Base-by-base conservation (phyloP, 2,329 filamentous ascomycete genomes). In the Paramyrothecium sp. region DNA sequence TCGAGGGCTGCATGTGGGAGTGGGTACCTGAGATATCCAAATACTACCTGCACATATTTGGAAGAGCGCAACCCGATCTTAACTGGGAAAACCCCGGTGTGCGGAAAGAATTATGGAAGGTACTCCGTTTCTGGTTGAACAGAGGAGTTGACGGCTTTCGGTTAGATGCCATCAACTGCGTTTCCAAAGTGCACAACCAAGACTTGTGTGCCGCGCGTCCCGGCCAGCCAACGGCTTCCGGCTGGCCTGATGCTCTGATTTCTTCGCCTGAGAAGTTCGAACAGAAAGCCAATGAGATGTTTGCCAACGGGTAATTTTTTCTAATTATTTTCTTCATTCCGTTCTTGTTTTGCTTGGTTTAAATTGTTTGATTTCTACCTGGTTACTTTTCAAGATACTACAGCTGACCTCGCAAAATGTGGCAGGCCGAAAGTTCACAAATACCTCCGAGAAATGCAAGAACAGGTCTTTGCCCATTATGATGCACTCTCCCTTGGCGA, bases 51-150 rank as follows among this genome's bases (percentile, higher is more conserved):
- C 83, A 87, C 59, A 76, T 92, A 8, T 92, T 90, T 68, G 84
- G 85, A 3, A 80, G 80, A 2, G 83, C 88, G 58, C 89, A 92
- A 66, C 89, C 90, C 0, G 90, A 93, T 63, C 78, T 93, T 13
- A 92, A 93, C 71, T 93, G 89, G 88, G 88, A 92, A 63, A 88
- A 88, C 58, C 76, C 79, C 0, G 83, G 83, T 1, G 83, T 88
- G 0, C 81, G 89, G 7, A 73, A 81, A 47, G 89, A 88, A 0
- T 85, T 91, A 8, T 87, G 90, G 68, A 78, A 88, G 49, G 78
- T 81, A 78, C 78, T 60, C 26, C 51, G 81, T 4, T 92, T 92
- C 69, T 93, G 90, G 89, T 78, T 92, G 1, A 77, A 89, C 56
- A 82, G 82, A 22, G 89, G 89, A 1, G 84, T 89, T 0, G 82